phyloP scores from a whole-genome alignment of 2,329 filamentous ascomycete genomes.

The Fusarium poae region DNA sequence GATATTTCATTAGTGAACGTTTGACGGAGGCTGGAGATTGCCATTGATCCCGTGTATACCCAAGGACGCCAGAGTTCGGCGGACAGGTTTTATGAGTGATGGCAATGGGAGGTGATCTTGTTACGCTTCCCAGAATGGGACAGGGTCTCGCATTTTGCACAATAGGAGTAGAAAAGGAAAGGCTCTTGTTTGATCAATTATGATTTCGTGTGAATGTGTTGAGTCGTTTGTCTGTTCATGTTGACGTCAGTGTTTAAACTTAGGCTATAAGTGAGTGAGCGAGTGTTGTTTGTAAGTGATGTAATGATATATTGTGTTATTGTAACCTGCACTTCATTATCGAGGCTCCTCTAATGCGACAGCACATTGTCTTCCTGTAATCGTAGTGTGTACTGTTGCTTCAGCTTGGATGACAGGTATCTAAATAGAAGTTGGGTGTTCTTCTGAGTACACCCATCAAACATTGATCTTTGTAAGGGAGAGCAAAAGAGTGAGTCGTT shows the following conservation, averaged over 20 bases:
- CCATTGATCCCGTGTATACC: conserved; percentile 20
- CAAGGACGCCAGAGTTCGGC: conserved; percentile 48
- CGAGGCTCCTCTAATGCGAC: background rate
- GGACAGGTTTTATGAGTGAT: conserved; percentile 46
- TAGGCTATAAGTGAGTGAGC: background rate
- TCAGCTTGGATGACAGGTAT: background rate
- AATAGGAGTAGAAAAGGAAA: conserved; percentile 56
- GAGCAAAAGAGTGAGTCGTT: background rate
- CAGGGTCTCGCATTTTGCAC: conserved; percentile 54
- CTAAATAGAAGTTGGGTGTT: too few relatives aligned
- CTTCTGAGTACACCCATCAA: background rate
- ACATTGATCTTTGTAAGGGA: background rate
- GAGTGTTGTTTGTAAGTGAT: background rate
- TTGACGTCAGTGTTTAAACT: conserved; percentile 5
- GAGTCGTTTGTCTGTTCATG: background rate
- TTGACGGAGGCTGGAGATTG: conserved; percentile 23
- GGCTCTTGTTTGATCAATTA: conserved; percentile 51
- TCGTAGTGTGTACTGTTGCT: background rate
- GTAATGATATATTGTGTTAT: background rate
- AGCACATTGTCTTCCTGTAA: background rate
- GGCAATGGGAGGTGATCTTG: conserved; percentile 49
- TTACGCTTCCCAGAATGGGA: conserved; percentile 50
- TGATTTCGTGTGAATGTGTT: conserved; percentile 18
- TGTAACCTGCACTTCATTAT: background rate
- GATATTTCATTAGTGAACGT: conserved; percentile 21